Evolutionary conservation across 2,329 filamentous ascomycete genomes (phyloP), one percentile per base, ranked within the genome.

Genomic region (Monilinia fructicola): DNA sequence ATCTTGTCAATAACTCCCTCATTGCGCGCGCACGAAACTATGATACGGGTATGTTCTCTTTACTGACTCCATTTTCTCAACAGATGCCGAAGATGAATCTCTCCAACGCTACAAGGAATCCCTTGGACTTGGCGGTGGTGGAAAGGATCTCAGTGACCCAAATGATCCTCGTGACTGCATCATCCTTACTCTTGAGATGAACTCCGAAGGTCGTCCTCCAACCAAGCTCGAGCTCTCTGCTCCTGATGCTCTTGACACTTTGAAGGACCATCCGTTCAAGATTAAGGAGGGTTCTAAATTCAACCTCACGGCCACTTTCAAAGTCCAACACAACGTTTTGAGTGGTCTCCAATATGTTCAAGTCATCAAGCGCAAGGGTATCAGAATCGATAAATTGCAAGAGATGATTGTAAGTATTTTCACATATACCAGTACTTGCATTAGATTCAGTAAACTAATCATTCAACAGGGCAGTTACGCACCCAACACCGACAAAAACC

Each of bases 91-190:
- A 75, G 95, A 99, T 78, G 94, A 98, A 80, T 95, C 94, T 69
- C 89, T 99, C 75, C 91, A 96, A 81, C 90, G 94, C 76, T 99
- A 96, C 90, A 99, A 99, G 84, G 87, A 94, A 76, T 98, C 94
- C 16, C 90, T 99, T 69, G 95, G 95, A 73, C 88, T 98, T 68
- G 87, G 88, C 71, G 88, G 83, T 66, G 81, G 87, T 73, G 90
- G 90, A 76, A 86, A 84, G 59, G 85, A 89, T 73, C 85, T 92
- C 68, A 90, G 87, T 66, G 87, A 93, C 77, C 86, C 90, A 74
- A 91, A 84, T 77, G 94, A 98, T 77, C 87, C 90, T 59, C 91
- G 94, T 74, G 92, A 91, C 77, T 96, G 93, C 81, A 93, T 97
- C 81, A 97, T 98, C 81, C 86, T 92, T 74, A 91, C 92, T 66